A percentile compares a stretch with the other conserved stretches of the same genome.
These are phyloP conservation scores for Capronia epimyces DNA, from an alignment of 2,329 filamentous ascomycete genomes.

Conservation along the genomic window DNA sequence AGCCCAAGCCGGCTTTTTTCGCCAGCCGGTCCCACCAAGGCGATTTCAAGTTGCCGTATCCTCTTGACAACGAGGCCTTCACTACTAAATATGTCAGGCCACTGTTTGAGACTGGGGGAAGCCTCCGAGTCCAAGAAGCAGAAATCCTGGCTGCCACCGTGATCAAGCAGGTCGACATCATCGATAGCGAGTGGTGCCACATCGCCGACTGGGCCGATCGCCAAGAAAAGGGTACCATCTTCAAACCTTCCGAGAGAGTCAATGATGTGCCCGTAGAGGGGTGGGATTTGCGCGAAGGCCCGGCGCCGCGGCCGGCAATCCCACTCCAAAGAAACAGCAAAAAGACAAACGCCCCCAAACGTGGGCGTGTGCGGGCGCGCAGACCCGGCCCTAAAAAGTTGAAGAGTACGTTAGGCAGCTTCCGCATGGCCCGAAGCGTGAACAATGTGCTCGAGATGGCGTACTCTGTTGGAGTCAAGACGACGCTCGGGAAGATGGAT, in stretches of 20 bases:
- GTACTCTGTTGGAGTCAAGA: background rate
- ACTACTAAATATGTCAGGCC: background rate
- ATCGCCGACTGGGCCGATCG: background rate
- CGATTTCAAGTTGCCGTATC: background rate
- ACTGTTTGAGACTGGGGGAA: background rate
- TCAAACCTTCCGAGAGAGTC: background rate
- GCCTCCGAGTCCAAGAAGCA: background rate
- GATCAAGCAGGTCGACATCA: background rate
- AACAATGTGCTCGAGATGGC: background rate
- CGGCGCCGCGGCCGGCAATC: background rate
- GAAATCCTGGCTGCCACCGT: background rate
- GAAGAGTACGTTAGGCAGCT: too few relatives aligned
- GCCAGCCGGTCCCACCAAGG: too few relatives aligned
- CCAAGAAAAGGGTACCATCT: background rate
- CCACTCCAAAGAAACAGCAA: background rate
- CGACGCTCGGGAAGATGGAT: too few relatives aligned
- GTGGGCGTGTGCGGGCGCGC: too few relatives aligned
- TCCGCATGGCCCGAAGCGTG: background rate
- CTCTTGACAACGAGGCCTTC: background rate
- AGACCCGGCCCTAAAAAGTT: too few relatives aligned
- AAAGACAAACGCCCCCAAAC: background rate
- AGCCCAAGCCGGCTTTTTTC: too few relatives aligned
- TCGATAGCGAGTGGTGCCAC: background rate
- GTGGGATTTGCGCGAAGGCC: too few relatives aligned
- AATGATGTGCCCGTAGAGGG: background rate